Evolutionary conservation across 352 stramenopile genomes (phyloP).

Genomic region (Phytophthora podocarpi): DNA sequence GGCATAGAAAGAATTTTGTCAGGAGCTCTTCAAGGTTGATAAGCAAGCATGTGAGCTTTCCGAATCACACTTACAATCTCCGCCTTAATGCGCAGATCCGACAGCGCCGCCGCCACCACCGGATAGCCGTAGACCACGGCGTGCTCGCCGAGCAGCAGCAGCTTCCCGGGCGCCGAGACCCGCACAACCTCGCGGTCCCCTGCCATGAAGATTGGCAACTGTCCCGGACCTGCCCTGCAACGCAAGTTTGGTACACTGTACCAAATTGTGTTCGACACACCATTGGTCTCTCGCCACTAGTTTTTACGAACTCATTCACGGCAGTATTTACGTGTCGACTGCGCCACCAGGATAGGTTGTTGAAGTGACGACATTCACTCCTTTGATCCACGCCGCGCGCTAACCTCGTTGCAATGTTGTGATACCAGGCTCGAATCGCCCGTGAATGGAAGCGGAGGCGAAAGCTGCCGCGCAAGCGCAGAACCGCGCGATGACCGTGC

Average conservation of each 20-base stretch:
- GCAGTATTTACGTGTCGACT: slow-evolving; percentile 35
- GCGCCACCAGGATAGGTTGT: neutral
- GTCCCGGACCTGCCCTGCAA: too few relatives aligned
- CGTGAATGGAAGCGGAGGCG: slow-evolving; percentile 27
- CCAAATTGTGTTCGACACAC: neutral
- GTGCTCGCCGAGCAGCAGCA: slow-evolving; percentile 91
- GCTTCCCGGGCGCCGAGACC: slow-evolving; percentile 86
- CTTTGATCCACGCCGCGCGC: neutral
- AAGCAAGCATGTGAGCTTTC: neutral
- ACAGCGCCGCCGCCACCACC: slow-evolving; percentile 82
- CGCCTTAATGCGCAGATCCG: slow-evolving; percentile 82
- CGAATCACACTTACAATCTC: slow-evolving; percentile 63
- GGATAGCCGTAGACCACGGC: slow-evolving; percentile 89
- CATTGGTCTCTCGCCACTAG: slow-evolving; percentile 9
- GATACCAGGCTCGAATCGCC: neutral
- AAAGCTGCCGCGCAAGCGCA: neutral
- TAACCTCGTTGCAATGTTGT: slow-evolving; percentile 11
- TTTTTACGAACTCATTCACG: slow-evolving; percentile 33
- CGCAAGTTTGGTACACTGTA: slow-evolving; percentile 4
- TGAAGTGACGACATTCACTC: slow-evolving; percentile 24
- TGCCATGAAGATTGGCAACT: slow-evolving; percentile 26
- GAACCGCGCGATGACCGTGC: slow-evolving; percentile 8
- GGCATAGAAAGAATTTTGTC: neutral
- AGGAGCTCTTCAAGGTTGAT: slow-evolving; percentile 6
- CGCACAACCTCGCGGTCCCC: slow-evolving; percentile 33